phyloP scores from a whole-genome alignment of 164 flowering plant species.

The Piper betle region DNA sequence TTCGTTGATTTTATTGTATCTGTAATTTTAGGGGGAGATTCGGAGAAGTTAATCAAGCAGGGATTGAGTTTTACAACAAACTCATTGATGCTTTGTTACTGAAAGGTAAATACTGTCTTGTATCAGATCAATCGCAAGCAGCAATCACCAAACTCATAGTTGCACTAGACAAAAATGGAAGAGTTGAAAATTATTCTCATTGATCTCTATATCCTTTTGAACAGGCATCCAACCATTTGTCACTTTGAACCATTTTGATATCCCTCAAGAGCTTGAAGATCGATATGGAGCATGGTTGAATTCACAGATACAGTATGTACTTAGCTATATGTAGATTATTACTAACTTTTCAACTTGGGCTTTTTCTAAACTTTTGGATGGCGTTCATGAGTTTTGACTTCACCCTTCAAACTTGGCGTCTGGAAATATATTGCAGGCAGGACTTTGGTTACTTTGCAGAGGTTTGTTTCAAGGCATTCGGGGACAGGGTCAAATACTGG shows the following conservation, averaged over 20 bases:
- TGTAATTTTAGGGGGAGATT: conserved; percentile 36
- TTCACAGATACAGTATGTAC: conserved; percentile 5
- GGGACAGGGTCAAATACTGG: conserved; percentile 9
- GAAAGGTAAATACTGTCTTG: conserved; percentile 35
- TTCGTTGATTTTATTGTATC: background rate
- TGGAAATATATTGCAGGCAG: conserved; percentile 1
- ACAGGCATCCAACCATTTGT: conserved; percentile 11
- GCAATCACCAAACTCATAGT: too few relatives aligned
- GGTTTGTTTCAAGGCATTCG: conserved; percentile 5
- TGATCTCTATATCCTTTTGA: background rate
- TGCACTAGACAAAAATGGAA: too few relatives aligned
- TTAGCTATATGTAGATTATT: background rate
- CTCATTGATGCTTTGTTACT: conserved; percentile 36
- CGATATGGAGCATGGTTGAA: conserved; percentile 12
- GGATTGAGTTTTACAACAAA: conserved; percentile 34
- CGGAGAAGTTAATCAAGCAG: conserved; percentile 35
- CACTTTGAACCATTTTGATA: conserved; percentile 10
- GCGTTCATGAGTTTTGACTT: background rate
- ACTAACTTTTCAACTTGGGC: background rate
- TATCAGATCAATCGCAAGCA: too few relatives aligned
- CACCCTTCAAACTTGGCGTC: background rate
- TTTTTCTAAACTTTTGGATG: too few relatives aligned
- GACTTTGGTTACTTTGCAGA: conserved; percentile 8
- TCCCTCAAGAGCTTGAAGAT: conserved; percentile 12
- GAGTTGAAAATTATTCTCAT: background rate